Percentiles rank a stretch among this genome's conserved stretches.
Evolutionary conservation across 495 filamentous ascomycete genomes (phyloP).

Genomic region (Astrothelium macrocarpum): DNA sequence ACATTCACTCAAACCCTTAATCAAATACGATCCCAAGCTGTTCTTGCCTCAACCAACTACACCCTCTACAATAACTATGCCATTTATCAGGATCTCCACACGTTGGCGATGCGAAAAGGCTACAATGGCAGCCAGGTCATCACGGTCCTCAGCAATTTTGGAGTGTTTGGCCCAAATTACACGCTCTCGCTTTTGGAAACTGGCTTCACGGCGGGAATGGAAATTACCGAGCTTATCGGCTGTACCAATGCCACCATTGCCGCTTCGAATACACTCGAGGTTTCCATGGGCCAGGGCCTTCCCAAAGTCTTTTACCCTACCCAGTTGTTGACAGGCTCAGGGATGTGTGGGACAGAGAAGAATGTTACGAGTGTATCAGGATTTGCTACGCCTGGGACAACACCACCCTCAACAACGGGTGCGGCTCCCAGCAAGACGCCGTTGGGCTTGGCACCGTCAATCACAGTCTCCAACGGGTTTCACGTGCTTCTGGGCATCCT

Average conservation of each 20-base stretch:
- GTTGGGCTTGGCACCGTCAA: neutral
- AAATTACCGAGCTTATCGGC: slow-evolving; percentile 38
- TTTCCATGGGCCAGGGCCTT: slow-evolving; percentile 18
- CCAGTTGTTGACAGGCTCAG: neutral
- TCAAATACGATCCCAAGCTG: slow-evolving; percentile 47
- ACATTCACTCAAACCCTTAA: slow-evolving; percentile 46
- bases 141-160: slow-evolving; percentile 50
- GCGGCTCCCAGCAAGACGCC: neutral
- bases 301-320: slow-evolving; percentile 21
- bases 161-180: slow-evolving; percentile 34
- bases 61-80: slow-evolving; percentile 35
- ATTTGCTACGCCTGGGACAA: neutral
- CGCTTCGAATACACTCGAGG: slow-evolving; percentile 13
- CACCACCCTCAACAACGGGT: neutral
- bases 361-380: neutral
- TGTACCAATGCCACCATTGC: slow-evolving; percentile 36
- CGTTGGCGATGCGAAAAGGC: slow-evolving; percentile 59
- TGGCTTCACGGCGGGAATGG: slow-evolving; percentile 30
- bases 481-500: neutral
- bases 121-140: slow-evolving; percentile 43
- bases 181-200: slow-evolving; percentile 39
- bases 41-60: slow-evolving; percentile 19
- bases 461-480: neutral
- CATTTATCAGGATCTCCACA: slow-evolving; percentile 45
- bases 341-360: neutral